Percentiles rank a stretch among this genome's conserved stretches.
Conservation (phyloP, 2,329 filamentous ascomycete genomes). For the Fusarium tjaetaba region DNA sequence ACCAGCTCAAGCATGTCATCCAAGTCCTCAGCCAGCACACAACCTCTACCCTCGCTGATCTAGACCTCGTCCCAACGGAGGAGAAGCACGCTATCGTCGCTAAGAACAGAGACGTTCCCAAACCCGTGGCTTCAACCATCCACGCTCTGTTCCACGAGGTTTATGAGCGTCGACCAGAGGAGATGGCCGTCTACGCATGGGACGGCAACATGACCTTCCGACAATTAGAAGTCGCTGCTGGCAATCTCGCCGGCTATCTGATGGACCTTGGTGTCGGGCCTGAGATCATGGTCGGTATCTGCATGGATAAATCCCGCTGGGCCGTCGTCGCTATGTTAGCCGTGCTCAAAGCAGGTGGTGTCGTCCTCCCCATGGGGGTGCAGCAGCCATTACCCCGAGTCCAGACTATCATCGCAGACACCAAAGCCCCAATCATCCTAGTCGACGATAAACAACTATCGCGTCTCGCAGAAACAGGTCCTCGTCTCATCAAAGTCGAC, state of each 20-base stretch:
- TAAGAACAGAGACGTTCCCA: not conserved
- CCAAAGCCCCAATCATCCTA: not conserved
- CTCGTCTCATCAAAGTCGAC: not conserved
- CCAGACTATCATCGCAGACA: not conserved
- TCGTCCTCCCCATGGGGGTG: not conserved
- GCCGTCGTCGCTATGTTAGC: not conserved
- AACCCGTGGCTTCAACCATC: not conserved
- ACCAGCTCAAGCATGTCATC: not conserved
- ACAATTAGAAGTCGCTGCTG: not conserved
- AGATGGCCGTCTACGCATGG: not conserved
- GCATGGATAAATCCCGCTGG: not conserved
- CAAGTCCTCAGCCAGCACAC: not conserved
- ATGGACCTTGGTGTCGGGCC: not conserved
- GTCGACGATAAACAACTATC: not conserved
- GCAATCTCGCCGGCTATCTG: not conserved
- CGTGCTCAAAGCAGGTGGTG: not conserved
- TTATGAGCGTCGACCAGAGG: not conserved
- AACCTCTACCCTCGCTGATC: rapidly evolving
- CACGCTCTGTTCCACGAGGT: not conserved
- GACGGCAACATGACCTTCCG: not conserved
- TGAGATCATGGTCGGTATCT: not conserved
- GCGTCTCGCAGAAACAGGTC: not conserved
- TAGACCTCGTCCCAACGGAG: not conserved
- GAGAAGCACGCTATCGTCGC: not conserved
- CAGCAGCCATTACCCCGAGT: not conserved